Percentiles rank a stretch among this genome's conserved stretches.
Evolutionary conservation across 73 alveolate species (phyloP).

Genomic region (Blepharisma stoltei): DNA sequence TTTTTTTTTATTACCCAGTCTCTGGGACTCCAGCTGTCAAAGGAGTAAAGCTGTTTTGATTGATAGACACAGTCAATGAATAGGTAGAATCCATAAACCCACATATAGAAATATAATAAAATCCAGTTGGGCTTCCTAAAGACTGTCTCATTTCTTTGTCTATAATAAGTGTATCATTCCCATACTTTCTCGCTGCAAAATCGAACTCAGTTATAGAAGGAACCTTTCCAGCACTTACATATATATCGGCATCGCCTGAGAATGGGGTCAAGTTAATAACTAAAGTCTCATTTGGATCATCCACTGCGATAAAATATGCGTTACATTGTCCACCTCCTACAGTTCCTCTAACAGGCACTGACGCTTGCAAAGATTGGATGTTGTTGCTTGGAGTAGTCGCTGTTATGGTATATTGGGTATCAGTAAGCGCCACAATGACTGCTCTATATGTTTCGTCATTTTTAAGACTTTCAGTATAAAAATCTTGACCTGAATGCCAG

Average conservation of each 20-base stretch:
- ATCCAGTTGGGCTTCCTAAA: constrained; percentile 17
- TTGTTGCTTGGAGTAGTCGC: not conserved
- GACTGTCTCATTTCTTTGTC: not conserved
- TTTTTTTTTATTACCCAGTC: too few species aligned
- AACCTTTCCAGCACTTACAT: constrained; percentile 23
- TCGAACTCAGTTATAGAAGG: constrained; percentile 13
- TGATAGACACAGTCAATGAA: not conserved
- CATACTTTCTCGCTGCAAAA: not conserved
- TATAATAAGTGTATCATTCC: not conserved
- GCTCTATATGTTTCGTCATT: not conserved
- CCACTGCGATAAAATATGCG: not conserved
- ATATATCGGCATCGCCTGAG: constrained; percentile 26
- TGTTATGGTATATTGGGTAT: not conserved
- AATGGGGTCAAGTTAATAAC: not conserved
- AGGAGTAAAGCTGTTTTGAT: not conserved
- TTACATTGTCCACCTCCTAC: not conserved
- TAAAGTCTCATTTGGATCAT: not conserved
- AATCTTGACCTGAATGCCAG: constrained; percentile 7
- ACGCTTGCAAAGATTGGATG: not conserved
- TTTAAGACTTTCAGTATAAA: not conserved
- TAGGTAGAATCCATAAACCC: constrained; percentile 5
- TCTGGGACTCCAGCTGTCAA: constrained; percentile 8
- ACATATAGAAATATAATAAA: constrained; percentile 6
- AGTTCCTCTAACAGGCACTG: not conserved
- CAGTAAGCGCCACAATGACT: not conserved